Percentiles rank a stretch among this genome's conserved stretches.
phyloP scores from a whole-genome alignment of 164 flowering plant species.

The Akebia trifoliata region DNA sequence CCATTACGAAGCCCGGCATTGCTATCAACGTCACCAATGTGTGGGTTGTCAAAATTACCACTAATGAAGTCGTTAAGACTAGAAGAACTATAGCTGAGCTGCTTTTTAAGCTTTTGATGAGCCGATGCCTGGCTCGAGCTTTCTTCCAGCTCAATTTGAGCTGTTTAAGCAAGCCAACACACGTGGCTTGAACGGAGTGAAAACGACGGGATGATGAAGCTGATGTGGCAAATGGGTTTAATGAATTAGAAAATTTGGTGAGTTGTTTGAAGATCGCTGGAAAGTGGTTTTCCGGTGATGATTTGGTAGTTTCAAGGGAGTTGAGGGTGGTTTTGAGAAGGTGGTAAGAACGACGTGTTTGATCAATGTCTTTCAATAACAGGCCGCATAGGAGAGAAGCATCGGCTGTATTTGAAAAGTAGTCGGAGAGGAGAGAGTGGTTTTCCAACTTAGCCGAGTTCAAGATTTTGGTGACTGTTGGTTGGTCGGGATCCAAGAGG shows the following conservation, averaged over 20 bases:
- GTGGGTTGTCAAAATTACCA: conserved; percentile 35
- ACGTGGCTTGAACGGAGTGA: conserved; percentile 29
- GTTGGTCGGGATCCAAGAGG: conserved; percentile 64
- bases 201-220: conserved; percentile 31
- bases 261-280: conserved; percentile 15
- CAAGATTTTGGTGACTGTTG: conserved; percentile 37
- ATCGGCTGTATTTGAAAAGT: conserved; percentile 51
- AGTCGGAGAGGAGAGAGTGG: conserved; percentile 38
- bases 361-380: conserved; percentile 43
- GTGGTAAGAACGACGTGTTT: conserved; percentile 28
- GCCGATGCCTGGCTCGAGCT: conserved; percentile 36
- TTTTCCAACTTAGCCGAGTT: conserved; percentile 6
- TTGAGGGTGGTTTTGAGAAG: conserved; percentile 30
- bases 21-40: conserved; percentile 38
- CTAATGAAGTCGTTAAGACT: conserved; percentile 39
- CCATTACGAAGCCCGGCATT: conserved; percentile 33
- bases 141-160: conserved; percentile 47
- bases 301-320: conserved; percentile 2
- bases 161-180: conserved; percentile 41
- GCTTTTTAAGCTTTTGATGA: conserved; percentile 21
- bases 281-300: conserved; percentile 6
- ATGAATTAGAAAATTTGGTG: conserved; percentile 25
- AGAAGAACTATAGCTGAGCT: conserved; percentile 43
- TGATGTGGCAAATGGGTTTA: conserved; percentile 33
- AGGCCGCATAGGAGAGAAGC: conserved; percentile 52